Conservation (phyloP, 176 grass and related monocot genomes). For the Areca catechu region DNA sequence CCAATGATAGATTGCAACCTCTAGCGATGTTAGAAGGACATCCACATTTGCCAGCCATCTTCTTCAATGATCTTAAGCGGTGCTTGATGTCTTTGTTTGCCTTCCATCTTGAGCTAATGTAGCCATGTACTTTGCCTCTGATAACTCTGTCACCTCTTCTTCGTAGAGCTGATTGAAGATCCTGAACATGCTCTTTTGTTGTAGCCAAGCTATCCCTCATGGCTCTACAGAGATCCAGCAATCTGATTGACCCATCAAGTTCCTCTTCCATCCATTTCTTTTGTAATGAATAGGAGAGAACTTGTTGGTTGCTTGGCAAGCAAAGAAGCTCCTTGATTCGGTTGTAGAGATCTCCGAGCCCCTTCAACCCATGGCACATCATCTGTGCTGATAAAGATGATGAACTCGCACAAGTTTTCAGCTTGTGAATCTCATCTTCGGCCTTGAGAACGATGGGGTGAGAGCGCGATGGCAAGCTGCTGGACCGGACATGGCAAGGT, state of each 20-base stretch:
- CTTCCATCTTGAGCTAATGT: background rate
- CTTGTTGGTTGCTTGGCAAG: conserved; percentile 16
- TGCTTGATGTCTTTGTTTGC: conserved; percentile 35
- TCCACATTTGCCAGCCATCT: background rate
- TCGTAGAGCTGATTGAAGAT: conserved; percentile 23
- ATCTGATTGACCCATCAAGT: conserved; percentile 9
- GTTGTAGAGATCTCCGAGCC: conserved; percentile 10
- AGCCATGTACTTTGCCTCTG: conserved; percentile 13
- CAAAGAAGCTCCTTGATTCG: conserved; percentile 18
- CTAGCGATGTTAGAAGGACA: background rate
- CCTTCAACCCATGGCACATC: conserved; percentile 7
- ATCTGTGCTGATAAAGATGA: conserved; percentile 5
- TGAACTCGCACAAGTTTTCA: conserved; percentile 10
- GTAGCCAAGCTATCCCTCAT: conserved; percentile 30
- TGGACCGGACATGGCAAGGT: conserved; percentile 16
- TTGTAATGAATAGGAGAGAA: conserved; percentile 12
- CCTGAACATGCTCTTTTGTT: conserved; percentile 27
- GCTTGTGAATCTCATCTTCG: conserved; percentile 22
- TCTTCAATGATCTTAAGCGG: conserved; percentile 5
- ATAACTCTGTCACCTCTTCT: conserved; percentile 24
- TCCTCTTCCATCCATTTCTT: conserved; percentile 14
- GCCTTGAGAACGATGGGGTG: conserved; percentile 13
- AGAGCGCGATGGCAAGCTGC: conserved; percentile 15
- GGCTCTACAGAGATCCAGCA: conserved; percentile 24
- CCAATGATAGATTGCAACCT: conserved; percentile 8